A percentile compares a stretch with the other conserved stretches of the same genome.
Evolutionary conservation across 2,329 filamentous ascomycete genomes (phyloP).

Genomic region (Diaporthe velutina): DNA sequence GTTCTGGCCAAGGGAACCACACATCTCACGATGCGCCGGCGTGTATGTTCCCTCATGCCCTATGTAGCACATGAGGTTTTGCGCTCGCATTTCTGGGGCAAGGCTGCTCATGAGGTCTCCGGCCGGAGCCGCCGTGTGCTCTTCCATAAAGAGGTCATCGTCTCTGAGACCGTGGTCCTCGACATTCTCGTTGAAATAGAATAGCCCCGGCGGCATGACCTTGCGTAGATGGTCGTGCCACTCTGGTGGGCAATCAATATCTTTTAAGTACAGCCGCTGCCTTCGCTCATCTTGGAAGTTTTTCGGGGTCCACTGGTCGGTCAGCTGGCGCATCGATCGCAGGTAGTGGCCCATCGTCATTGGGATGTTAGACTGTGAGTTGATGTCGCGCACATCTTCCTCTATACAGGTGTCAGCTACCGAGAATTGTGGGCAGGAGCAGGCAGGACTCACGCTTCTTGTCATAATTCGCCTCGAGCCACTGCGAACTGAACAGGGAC

Average conservation of each 20-base stretch:
- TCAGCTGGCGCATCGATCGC: conserved; percentile 85
- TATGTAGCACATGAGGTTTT: conserved; percentile 98
- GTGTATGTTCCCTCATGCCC: conserved; percentile 98
- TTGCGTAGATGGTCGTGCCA: conserved; percentile 87
- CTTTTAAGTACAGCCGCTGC: conserved; percentile 94
- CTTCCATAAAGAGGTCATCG: conserved; percentile 58
- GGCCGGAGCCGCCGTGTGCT: conserved; percentile 73
- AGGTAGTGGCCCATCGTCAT: conserved; percentile 94
- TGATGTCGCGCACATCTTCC: conserved; percentile 87
- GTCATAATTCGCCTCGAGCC: conserved; percentile 84
- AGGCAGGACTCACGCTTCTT: conserved; percentile 75
- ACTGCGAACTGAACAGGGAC: conserved; percentile 82
- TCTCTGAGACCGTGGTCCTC: conserved; percentile 54
- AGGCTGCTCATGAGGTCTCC: conserved; percentile 97
- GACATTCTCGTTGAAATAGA: conserved; percentile 89
- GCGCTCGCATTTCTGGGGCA: conserved; percentile 86
- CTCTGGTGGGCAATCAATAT: conserved; percentile 91
- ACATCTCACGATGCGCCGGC: conserved; percentile 97
- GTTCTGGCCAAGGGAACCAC: conserved; percentile 93
- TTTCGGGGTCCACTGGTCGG: conserved; percentile 81
- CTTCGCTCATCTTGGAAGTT: conserved; percentile 84
- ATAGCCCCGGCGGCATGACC: conserved; percentile 83
- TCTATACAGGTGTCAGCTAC: conserved; percentile 62
- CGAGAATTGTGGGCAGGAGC: background rate
- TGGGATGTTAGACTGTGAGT: conserved; percentile 78